Base-by-base conservation (phyloP, 75 land plant genomes). In the Larix kaempferi region DNA sequence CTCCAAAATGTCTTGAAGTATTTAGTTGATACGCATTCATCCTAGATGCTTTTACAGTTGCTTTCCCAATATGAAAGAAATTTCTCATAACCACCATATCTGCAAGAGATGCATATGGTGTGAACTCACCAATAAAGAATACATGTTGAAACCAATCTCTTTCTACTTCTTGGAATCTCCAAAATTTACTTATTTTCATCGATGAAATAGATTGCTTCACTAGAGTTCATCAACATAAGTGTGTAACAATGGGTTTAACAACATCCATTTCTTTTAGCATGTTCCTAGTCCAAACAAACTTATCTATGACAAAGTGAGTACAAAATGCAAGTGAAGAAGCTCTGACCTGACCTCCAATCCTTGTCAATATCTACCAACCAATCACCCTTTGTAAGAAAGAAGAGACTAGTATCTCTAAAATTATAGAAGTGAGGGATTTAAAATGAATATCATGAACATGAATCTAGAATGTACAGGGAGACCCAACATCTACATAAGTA, bases 131-230 rank as follows among this genome's bases (percentile, higher is more conserved):
- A 95, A 80, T 15, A 98, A 89, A 75, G 77, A 60, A 25, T 82
- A 73, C 98, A 97, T 95, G 66, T 80, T 88, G 76, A 97, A 97
- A 4, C 99, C 94, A 77, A 97, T 54, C 79, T 97, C 98, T 80
- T 80, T 91, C 83, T 97, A 98, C 79, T 97, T 97, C 80, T 90
- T 95, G 5, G 74, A 77, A 79, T 97, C 99, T 88, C 76, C 78
- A 94, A 76, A 44, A 95, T 84, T 81, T 88, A 93, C 19, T 79
- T 81, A 74, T 88, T 88, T 71, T 97, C 95, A 80, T 93, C 94
- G 64, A 97, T 81, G 77, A 84, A 84, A 80, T 85, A 87, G 71
- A 84, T 85, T 11, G 93, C 92, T 71, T 84, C 88, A 14, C 81
- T 84, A 83, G 93, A 91, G 81, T 89, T 91, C 61, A 91, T 88